phyloP scores from a whole-genome alignment of 306 rosid genomes.

The Trifolium repens region DNA sequence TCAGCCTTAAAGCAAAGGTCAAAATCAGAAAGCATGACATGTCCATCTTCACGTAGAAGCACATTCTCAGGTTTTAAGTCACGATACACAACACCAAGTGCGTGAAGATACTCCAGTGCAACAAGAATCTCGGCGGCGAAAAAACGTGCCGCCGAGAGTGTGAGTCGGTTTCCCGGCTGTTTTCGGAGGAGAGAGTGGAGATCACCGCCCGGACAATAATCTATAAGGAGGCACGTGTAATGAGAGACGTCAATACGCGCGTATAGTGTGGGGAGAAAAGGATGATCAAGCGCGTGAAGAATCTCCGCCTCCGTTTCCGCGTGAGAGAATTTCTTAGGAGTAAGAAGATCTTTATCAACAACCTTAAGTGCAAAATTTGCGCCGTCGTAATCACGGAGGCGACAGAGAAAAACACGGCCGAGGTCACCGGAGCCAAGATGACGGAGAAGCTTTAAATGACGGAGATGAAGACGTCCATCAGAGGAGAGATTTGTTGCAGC shows the following conservation, averaged over 20 bases:
- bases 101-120: constrained; percentile 83
- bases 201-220: constrained; percentile 86
- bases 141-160: constrained; percentile 56
- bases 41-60: constrained; percentile 83
- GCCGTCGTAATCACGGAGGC: constrained; percentile 67
- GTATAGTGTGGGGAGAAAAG: constrained; percentile 93
- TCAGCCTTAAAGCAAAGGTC: constrained; percentile 81
- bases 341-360: constrained; percentile 73
- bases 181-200: constrained; percentile 76
- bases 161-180: constrained; percentile 52
- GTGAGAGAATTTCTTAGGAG: constrained; percentile 64
- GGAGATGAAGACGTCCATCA: constrained; percentile 77
- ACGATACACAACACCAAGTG: constrained; percentile 77
- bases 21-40: constrained; percentile 91
- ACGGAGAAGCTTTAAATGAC: constrained; percentile 81
- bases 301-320: constrained; percentile 71
- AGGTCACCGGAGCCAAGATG: constrained; percentile 90
- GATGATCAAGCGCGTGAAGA: constrained; percentile 81
- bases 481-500: constrained; percentile 78
- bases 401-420: constrained; percentile 89
- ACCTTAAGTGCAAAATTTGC: constrained; percentile 87
- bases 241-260: constrained; percentile 81
- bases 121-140: constrained; percentile 82
- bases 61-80: constrained; percentile 90
- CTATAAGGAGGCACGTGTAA: constrained; percentile 87